Evolutionary conservation across 225 moss, liverwort and hornwort species (phyloP).

Genomic region (Straminergon stramineum): DNA sequence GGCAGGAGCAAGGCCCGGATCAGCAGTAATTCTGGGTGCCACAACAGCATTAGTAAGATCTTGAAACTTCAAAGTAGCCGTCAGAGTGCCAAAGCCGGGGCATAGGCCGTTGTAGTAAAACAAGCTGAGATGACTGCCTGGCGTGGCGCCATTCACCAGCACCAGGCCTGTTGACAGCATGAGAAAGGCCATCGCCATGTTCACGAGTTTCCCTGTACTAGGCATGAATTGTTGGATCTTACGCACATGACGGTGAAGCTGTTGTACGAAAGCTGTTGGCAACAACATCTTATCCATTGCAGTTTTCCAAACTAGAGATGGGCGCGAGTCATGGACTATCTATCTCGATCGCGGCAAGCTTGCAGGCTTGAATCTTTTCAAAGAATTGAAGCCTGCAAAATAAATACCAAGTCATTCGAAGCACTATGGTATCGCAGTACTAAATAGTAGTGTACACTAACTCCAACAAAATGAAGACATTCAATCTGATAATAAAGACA

Average conservation of each 20-base stretch:
- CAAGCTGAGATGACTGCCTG: neutral
- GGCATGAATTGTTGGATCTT: neutral
- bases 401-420: neutral
- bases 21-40: neutral
- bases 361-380: neutral
- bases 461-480: neutral
- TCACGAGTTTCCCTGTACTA: neutral
- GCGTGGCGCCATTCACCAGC: neutral
- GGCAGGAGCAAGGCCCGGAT: too few species aligned
- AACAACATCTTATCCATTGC: neutral
- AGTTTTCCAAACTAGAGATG: neutral
- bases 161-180: neutral
- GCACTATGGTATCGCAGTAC: neutral
- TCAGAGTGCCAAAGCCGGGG: neutral
- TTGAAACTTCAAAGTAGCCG: neutral
- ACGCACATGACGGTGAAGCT: neutral
- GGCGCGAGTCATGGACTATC: neutral
- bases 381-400: neutral
- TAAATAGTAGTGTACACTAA: neutral
- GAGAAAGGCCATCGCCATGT: neutral
- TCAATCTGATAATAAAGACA: neutral
- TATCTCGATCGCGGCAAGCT: neutral
- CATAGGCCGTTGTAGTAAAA: neutral
- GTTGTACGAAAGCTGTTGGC: neutral
- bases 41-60: neutral